Conservation (phyloP, 306 rosid genomes). For the Abrus pulchellus region DNA sequence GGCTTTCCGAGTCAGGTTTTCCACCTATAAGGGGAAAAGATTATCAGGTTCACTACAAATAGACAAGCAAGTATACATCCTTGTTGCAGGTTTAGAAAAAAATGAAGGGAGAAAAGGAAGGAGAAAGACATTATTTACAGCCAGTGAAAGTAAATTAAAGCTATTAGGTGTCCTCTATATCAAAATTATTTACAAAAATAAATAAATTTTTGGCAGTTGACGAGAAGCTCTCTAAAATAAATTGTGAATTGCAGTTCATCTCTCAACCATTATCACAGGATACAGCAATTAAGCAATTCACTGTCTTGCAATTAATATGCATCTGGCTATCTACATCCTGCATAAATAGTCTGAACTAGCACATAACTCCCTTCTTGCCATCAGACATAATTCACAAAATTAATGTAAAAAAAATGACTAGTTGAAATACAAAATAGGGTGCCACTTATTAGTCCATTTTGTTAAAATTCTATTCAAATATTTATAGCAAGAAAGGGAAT, state of each 20-base stretch:
- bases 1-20: slow-evolving; percentile 85
- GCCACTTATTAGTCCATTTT: slow-evolving; percentile 12
- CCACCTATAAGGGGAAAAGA: slow-evolving; percentile 66
- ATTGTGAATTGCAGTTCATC: slow-evolving; percentile 10
- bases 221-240: slow-evolving; percentile 18
- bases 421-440: slow-evolving; percentile 14
- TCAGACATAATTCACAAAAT: slow-evolving; percentile 30
- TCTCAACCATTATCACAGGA: slow-evolving; percentile 14
- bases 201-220: slow-evolving; percentile 14
- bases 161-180: slow-evolving; percentile 24
- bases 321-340: slow-evolving; percentile 29
- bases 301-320: slow-evolving; percentile 17
- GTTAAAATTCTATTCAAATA: slow-evolving; percentile 22
- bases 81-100: slow-evolving; percentile 10
- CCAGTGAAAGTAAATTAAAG: slow-evolving; percentile 12
- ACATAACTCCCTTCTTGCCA: slow-evolving; percentile 17
- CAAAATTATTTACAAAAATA: slow-evolving; percentile 22
- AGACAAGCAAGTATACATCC: slow-evolving; percentile 43
- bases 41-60: slow-evolving; percentile 45
- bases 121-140: slow-evolving; percentile 19
- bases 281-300: slow-evolving; percentile 24
- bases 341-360: background rate
- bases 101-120: slow-evolving; percentile 8
- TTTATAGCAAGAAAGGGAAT: slow-evolving; percentile 38
- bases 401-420: slow-evolving; percentile 11